Evolutionary conservation across 2,329 filamentous ascomycete genomes (phyloP), one percentile per base, ranked within the genome.

Genomic region (Venturia aucupariae): DNA sequence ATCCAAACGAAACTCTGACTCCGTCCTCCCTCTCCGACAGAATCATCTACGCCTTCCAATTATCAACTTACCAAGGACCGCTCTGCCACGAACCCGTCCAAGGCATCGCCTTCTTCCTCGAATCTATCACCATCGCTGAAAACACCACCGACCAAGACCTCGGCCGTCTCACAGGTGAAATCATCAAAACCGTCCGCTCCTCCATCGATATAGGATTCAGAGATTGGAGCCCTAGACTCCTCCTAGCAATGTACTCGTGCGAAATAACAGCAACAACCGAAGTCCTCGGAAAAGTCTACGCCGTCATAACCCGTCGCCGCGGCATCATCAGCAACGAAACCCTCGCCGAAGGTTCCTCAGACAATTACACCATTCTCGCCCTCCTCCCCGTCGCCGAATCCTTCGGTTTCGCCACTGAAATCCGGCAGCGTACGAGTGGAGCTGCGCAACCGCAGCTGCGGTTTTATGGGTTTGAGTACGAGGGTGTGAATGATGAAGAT

Each of bases 191-290:
- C 0, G 87, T 93, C 22, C 90, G 93, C 69, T 86, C 90, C 57
- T 84, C 87, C n/a, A 91, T 99, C 67, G 85, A 88, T 61, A 81
- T 87, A 68, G 93, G 88, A 27, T 96, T 97, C 80, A 80, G 97
- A 22, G 94, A 97, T 80, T 99, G 94, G 94, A 93, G 89, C 46
- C 90, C 94, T 0, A 87, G 94, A n/a, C 84, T 99, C 69, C 86
- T 97, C 78, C 85, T 99, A 55, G 94, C 94, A 62, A 97, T 97
- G 91, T 99, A 99, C 79, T 91, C 86, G 64, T 96, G 93, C 74
- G 94, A 97, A 74, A 97, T 99, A 71, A 27, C 35, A 41, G 42
- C 55, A 41, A 32, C 35, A 60, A 86, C 92, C 71, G 94, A 97
- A 76, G 94, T 97, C 51, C 86, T 99, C 5, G 94, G 94, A 27